Evolutionary conservation across 2,329 filamentous ascomycete species (phyloP).

Genomic region (Ascomycota sp.): DNA sequence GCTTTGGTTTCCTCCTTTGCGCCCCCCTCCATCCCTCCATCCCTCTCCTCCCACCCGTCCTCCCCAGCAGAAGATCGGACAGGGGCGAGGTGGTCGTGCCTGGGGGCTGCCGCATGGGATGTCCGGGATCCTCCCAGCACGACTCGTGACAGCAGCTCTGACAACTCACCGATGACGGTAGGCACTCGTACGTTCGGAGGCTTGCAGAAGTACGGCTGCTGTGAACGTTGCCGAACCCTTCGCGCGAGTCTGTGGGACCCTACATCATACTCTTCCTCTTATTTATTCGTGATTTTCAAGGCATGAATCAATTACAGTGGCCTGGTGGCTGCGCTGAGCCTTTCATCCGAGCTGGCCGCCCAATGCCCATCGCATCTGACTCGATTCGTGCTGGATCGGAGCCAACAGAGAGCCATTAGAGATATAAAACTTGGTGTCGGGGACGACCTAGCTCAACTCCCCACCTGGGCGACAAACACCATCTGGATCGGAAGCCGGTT

Average conservation of each 20-base stretch:
- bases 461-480: no score
- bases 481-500: no score
- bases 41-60: slow-evolving; percentile 6
- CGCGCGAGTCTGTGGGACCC: slow-evolving; percentile 2
- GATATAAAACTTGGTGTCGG: no score
- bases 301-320: slow-evolving; percentile 11
- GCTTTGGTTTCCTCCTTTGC: slow-evolving; percentile 13
- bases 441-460: no score
- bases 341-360: slow-evolving; percentile 1
- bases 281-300: slow-evolving; percentile 6
- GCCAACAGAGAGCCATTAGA: no score
- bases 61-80: slow-evolving; percentile 13
- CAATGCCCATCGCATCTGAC: slow-evolving; percentile 1
- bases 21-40: slow-evolving; percentile 6
- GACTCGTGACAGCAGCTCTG: slow-evolving; percentile 15
- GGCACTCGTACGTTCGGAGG: no score
- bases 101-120: slow-evolving; percentile 15
- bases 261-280: slow-evolving; percentile 7
- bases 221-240: slow-evolving; percentile 1
- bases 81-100: slow-evolving; percentile 20
- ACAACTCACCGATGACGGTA: slow-evolving; percentile 15
- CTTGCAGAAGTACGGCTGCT: no score
- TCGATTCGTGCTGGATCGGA: background rate
- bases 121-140: slow-evolving; percentile 21
- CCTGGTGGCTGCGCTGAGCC: slow-evolving; percentile 7